A percentile compares a stretch with the other conserved stretches of the same genome.
These are phyloP conservation scores for Aspergillus steynii DNA, from an alignment of 495 filamentous ascomycete genomes.

Conservation along the genomic window DNA sequence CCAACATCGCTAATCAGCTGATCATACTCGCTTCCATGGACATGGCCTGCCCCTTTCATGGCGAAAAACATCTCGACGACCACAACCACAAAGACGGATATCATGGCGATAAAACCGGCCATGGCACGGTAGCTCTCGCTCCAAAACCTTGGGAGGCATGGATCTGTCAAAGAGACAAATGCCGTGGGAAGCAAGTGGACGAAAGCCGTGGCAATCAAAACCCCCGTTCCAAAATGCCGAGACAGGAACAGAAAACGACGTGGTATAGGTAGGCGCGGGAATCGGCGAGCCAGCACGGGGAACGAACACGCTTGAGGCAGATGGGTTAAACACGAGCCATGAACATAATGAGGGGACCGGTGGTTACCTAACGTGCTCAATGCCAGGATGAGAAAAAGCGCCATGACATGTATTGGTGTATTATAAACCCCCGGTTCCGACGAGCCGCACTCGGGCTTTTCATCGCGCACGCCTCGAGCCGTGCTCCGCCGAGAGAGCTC, in stretches of 20 bases:
- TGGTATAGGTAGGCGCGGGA: slow-evolving; percentile 48
- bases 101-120: slow-evolving; percentile 77
- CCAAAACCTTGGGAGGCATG: slow-evolving; percentile 75
- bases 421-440: slow-evolving; percentile 60
- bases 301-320: slow-evolving; percentile 50
- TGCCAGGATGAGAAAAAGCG: slow-evolving; percentile 71
- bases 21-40: slow-evolving; percentile 50
- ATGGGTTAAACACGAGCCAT: slow-evolving; percentile 6
- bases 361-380: slow-evolving; percentile 68
- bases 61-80: slow-evolving; percentile 76
- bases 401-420: slow-evolving; percentile 69
- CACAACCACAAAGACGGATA: slow-evolving; percentile 72
- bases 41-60: slow-evolving; percentile 52
- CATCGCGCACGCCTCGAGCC: slow-evolving; percentile 16
- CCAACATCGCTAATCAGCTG: slow-evolving; percentile 39
- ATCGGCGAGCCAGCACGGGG: slow-evolving; percentile 53
- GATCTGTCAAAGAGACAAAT: slow-evolving; percentile 75
- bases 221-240: slow-evolving; percentile 84
- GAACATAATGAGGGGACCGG: slow-evolving; percentile 12
- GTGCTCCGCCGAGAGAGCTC: slow-evolving; percentile 35
- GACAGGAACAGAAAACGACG: slow-evolving; percentile 67
- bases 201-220: slow-evolving; percentile 86
- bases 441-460: slow-evolving; percentile 59
- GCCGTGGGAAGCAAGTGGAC: slow-evolving; percentile 83
- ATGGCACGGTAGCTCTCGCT: slow-evolving; percentile 72